These are phyloP conservation scores for Solanum piurae DNA, from an alignment of 257 asterid species.

Conservation along the genomic window DNA sequence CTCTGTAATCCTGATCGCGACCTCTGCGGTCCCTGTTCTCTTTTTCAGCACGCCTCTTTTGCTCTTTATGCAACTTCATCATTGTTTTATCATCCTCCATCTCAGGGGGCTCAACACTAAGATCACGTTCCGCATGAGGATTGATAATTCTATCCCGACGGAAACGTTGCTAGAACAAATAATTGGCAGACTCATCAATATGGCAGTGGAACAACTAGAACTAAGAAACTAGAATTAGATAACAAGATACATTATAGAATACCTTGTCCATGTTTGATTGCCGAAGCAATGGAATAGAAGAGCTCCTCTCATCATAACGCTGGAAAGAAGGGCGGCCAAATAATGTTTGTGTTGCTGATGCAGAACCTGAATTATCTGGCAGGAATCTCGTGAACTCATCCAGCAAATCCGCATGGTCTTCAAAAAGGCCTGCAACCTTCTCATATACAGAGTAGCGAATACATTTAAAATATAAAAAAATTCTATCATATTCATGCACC, in stretches of 20 bases:
- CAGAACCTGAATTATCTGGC: constrained; percentile 53
- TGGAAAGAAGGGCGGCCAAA: constrained; percentile 34
- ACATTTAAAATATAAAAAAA: background rate
- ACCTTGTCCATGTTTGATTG: constrained; percentile 55
- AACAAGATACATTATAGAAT: background rate
- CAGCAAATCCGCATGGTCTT: constrained; percentile 60
- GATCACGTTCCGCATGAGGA: constrained; percentile 45
- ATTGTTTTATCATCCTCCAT: constrained; percentile 49
- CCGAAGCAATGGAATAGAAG: constrained; percentile 39
- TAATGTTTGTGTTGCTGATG: constrained; percentile 35
- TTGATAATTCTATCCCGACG: constrained; percentile 41
- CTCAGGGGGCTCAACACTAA: constrained; percentile 56
- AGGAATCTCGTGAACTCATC: constrained; percentile 65
- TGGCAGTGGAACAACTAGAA: background rate
- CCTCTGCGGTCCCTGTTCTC: constrained; percentile 49
- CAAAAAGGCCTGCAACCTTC: constrained; percentile 55
- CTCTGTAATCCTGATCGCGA: constrained; percentile 49
- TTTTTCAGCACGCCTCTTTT: constrained; percentile 53
- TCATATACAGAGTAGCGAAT: background rate
- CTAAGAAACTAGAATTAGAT: background rate
- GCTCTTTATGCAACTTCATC: constrained; percentile 49
- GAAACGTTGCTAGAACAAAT: constrained; percentile 35
- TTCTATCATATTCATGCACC: background rate
- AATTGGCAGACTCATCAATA: background rate
- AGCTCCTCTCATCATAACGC: constrained; percentile 54